phyloP scores from a whole-genome alignment of 2,329 filamentous ascomycete species.

The Dactylellina drechsleri region DNA sequence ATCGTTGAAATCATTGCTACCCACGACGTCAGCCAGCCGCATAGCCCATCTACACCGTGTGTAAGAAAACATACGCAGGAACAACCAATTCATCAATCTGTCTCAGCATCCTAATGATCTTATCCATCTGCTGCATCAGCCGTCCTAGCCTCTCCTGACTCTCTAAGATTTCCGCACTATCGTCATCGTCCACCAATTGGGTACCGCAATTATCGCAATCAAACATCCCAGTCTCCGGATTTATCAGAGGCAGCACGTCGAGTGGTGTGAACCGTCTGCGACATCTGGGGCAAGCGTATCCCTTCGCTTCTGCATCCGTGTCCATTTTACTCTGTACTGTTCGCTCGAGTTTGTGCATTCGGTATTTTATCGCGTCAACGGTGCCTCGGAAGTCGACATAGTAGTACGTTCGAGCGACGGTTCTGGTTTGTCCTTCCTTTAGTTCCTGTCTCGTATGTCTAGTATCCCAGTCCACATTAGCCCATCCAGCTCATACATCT shows the following conservation, averaged over 20 bases:
- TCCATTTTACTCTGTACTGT: conserved; percentile 79
- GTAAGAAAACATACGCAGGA: conserved; percentile 64
- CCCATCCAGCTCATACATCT: conserved; percentile 4
- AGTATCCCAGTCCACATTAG: conserved; percentile 21
- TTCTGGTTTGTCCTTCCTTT: conserved; percentile 81
- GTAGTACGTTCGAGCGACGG: conserved; percentile 90
- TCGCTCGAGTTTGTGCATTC: conserved; percentile 88
- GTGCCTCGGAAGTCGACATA: conserved; percentile 95
- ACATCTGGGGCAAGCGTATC: conserved; percentile 85
- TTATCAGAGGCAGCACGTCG: conserved; percentile 80
- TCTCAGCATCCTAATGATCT: conserved; percentile 78
- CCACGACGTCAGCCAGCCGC: neutral
- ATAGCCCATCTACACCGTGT: neutral
- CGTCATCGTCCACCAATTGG: conserved; percentile 72
- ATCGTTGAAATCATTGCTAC: conserved; percentile 59
- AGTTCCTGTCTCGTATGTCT: conserved; percentile 79
- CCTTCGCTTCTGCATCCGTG: conserved; percentile 65
- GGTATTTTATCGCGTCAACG: conserved; percentile 96
- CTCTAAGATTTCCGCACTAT: conserved; percentile 76
- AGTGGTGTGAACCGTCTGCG: conserved; percentile 87
- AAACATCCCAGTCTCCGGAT: conserved; percentile 75
- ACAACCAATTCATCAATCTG: conserved; percentile 79
- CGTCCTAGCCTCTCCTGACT: conserved; percentile 61
- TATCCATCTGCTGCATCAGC: conserved; percentile 81
- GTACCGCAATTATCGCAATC: conserved; percentile 81